Base-by-base conservation (phyloP, 306 rosid genomes). In the Fragaria ananassa region DNA sequence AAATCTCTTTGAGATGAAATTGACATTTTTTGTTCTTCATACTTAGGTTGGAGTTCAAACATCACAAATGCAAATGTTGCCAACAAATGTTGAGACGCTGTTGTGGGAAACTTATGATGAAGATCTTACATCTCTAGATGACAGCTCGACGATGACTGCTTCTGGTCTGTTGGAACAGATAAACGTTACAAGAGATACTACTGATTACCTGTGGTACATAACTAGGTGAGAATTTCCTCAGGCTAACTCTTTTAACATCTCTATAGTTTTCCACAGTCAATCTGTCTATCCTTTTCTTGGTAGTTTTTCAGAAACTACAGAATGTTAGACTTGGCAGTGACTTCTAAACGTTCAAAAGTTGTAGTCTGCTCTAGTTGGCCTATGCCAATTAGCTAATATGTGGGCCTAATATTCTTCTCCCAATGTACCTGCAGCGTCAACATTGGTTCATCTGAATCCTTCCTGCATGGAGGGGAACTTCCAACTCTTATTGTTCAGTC, bases 21-120 rank as follows among this genome's bases (percentile, higher is more conserved):
- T 31, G 10, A 64, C 70, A 21, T 78, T 23, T 72, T 56, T 45
- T 57, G 1, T 58, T 78, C 76, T 77, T 45, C 61, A 71, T 64
- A 37, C 74, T 53, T 79, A 96, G 99, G 96, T 96, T 73, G 99
- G 99, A 82, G 99, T 89, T 88, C 98, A 96, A 86, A 96, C 99
- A 73, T 91, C 99, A 56, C 91, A 96, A 51, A 86, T 92, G 93
- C 88, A 92, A 82, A 96, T 96, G 99, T 65, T 91, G 83, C 97
- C 98, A 45, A 85, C 97, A 85, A 88, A 78, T 83, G 71, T 87
- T 73, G 86, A 70, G 8, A 73, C 86, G 85, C 73, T 91, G 76
- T 86, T 93, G 51, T 96, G 99, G 99, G 98, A 96, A 82, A 96
- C 90, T 77, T 89, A 86, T 62, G 83, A 92, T 74, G 99, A 96